phyloP scores from a whole-genome alignment of 345 rosid genomes.

The Erodium maritimum region DNA sequence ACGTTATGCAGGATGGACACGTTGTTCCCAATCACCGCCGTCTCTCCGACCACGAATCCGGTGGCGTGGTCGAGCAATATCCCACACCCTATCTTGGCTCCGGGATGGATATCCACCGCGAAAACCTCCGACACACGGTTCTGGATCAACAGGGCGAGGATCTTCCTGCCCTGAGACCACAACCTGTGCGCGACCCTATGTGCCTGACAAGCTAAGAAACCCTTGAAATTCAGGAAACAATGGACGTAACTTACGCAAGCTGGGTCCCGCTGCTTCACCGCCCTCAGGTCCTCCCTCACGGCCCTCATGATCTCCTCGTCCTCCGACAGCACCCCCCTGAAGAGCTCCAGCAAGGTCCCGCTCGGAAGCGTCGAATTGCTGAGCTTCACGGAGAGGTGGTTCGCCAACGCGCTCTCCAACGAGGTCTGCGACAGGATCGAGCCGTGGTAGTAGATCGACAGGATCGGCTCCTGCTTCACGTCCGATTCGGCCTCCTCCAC shows the following conservation, averaged over 20 bases:
- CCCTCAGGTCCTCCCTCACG: constrained; percentile 51
- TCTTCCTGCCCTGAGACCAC: constrained; percentile 51
- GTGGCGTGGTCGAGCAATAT: constrained; percentile 79
- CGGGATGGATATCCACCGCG: constrained; percentile 90
- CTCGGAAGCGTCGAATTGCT: constrained; percentile 51
- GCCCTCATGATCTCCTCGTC: constrained; percentile 36
- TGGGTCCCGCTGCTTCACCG: constrained; percentile 70
- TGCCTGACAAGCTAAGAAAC: constrained; percentile 67
- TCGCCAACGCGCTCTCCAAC: constrained; percentile 59
- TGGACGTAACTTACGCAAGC: constrained; percentile 71
- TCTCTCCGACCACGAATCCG: constrained; percentile 76
- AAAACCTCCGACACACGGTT: constrained; percentile 65
- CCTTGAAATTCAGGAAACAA: constrained; percentile 69
- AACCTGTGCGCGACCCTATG: constrained; percentile 71
- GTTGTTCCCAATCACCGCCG: constrained; percentile 80
- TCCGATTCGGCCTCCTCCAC: constrained; percentile 56
- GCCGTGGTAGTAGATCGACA: constrained; percentile 52
- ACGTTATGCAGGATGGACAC: constrained; percentile 88
- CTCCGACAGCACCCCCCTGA: constrained; percentile 40
- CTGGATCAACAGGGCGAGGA: constrained; percentile 61
- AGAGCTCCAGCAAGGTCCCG: constrained; percentile 44
- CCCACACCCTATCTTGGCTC: constrained; percentile 68
- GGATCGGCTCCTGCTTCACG: constrained; percentile 49
- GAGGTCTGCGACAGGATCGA: constrained; percentile 55
- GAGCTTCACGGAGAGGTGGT: constrained; percentile 53